These are phyloP conservation scores for Panaeolus papilionaceus DNA, from an alignment of 768 basidiomycete genomes.

Conservation along the genomic window DNA sequence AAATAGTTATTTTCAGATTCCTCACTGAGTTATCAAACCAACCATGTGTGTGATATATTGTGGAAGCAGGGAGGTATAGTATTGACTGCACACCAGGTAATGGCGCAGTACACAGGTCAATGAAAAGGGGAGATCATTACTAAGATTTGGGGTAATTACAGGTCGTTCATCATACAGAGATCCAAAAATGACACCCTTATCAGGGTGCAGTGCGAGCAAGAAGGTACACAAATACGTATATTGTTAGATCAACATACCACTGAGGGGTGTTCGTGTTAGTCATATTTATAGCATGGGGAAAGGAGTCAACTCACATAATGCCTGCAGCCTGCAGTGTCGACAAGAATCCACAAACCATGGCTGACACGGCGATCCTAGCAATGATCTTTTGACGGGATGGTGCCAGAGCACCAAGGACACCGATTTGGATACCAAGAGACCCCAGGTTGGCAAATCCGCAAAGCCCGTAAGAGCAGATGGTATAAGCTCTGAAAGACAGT, in stretches of 20 bases:
- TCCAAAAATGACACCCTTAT: not conserved
- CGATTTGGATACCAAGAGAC: constrained; percentile 82
- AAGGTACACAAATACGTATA: not conserved
- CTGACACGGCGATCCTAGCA: constrained; percentile 47
- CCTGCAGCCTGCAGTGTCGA: constrained; percentile 35
- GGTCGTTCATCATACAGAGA: not conserved
- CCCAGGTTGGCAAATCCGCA: constrained; percentile 93
- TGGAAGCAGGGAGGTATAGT: too few species aligned
- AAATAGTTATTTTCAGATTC: too few species aligned
- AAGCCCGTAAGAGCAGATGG: constrained; percentile 85
- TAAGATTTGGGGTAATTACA: not conserved
- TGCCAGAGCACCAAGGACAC: constrained; percentile 52
- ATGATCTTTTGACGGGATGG: constrained; percentile 71
- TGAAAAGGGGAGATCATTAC: not conserved
- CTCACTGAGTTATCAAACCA: too few species aligned
- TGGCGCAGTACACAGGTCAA: too few species aligned
- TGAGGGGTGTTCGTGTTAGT: constrained; percentile 11
- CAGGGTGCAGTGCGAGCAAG: not conserved
- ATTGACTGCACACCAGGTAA: too few species aligned
- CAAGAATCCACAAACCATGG: constrained; percentile 41
- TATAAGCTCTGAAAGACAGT: constrained; percentile 75
- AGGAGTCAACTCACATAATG: constrained; percentile 37
- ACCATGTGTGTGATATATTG: too few species aligned
- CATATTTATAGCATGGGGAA: not conserved
- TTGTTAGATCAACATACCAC: constrained; percentile 30